phyloP scores from a whole-genome alignment of 2,329 filamentous ascomycete genomes.

The Colletotrichum viniferum region DNA sequence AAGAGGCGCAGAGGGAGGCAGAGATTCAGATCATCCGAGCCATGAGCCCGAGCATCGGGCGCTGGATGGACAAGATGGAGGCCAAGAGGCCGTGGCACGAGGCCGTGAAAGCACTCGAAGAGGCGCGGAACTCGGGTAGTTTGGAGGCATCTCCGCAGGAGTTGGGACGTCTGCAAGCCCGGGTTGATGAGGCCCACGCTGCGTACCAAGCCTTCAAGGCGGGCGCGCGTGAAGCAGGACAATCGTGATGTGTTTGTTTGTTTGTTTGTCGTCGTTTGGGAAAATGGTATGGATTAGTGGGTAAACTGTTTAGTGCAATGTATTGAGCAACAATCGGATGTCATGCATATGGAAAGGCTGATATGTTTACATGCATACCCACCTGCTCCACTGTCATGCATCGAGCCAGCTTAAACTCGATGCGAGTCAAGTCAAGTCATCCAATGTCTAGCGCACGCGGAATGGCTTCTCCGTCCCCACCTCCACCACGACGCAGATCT shows the following conservation, averaged over 20 bases:
- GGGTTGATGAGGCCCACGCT: neutral
- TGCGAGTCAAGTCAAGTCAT: neutral
- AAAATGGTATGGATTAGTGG: neutral
- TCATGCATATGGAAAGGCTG: neutral
- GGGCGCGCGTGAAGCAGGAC: neutral
- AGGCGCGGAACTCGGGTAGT: neutral
- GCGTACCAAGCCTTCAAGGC: neutral
- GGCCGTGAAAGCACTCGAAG: neutral
- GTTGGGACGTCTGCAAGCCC: neutral
- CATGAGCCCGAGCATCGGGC: neutral
- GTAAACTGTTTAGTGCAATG: neutral
- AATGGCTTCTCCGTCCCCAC: neutral
- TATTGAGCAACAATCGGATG: rapidly evolving
- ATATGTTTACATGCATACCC: neutral
- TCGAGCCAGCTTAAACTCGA: neutral
- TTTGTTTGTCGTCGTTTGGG: neutral
- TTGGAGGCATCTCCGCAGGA: neutral
- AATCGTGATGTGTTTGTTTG: neutral
- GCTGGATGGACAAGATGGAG: neutral
- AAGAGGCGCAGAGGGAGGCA: neutral
- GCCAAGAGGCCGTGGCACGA: neutral
- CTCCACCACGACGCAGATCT: neutral
- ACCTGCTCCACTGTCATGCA: neutral
- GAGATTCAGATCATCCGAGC: neutral
- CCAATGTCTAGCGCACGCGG: neutral